Conservation (phyloP, 108 stramenopile genomes). For the Nannochloropsis salina region DNA sequence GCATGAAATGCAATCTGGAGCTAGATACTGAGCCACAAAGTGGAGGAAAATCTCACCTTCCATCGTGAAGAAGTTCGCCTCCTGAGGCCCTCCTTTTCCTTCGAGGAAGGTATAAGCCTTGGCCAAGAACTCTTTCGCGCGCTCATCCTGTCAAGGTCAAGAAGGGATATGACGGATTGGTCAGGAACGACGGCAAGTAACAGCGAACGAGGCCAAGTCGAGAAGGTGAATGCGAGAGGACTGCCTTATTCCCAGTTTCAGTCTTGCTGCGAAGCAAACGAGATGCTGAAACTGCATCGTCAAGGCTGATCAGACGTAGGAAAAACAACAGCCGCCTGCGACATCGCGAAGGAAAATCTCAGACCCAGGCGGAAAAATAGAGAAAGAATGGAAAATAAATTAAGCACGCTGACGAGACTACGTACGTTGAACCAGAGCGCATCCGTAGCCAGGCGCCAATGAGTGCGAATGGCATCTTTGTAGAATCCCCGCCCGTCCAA, state of each 20-base stretch:
- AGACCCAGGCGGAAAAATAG: not conserved
- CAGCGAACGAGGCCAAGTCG: too few relatives aligned
- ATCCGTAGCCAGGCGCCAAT: not conserved
- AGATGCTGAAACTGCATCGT: too few relatives aligned
- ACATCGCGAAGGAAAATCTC: not conserved
- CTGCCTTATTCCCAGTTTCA: too few relatives aligned
- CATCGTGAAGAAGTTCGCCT: not conserved
- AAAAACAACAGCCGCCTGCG: too few relatives aligned
- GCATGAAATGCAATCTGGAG: too few relatives aligned
- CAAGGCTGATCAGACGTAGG: too few relatives aligned
- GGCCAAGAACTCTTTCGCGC: not conserved
- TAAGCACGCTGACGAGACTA: not conserved
- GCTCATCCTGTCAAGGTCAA: not conserved
- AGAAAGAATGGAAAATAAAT: not conserved
- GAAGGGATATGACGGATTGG: too few relatives aligned
- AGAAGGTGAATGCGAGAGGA: too few relatives aligned
- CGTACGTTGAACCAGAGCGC: not conserved
- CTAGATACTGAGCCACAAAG: too few relatives aligned
- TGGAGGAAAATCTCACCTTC: not conserved
- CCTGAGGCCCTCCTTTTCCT: not conserved
- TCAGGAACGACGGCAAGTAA: too few relatives aligned
- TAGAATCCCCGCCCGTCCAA: not conserved
- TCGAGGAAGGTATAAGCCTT: not conserved
- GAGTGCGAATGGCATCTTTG: conserved; percentile 14
- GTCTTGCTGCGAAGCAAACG: too few relatives aligned